Percentiles rank a stretch among this genome's conserved stretches.
Conservation (phyloP, 257 asterid species). For the Nicotiana knightiana region DNA sequence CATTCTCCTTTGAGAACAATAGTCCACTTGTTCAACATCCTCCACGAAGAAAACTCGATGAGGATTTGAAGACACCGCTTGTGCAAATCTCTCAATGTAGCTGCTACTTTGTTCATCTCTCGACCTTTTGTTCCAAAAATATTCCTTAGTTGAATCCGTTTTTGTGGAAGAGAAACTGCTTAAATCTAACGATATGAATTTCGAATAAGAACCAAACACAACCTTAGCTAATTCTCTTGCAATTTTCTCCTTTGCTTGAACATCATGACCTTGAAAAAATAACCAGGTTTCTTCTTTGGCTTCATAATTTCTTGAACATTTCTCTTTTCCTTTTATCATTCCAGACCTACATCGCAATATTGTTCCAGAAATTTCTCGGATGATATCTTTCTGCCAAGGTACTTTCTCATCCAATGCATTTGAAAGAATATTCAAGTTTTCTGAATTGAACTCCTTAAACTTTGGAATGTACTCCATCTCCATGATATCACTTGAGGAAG, state of each 20-base stretch:
- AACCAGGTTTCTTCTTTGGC: conserved; percentile 76
- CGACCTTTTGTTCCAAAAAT: conserved; percentile 36
- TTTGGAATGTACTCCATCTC: conserved; percentile 36
- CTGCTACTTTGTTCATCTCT: conserved; percentile 51
- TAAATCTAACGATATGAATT: conserved; percentile 29
- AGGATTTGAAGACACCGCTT: conserved; percentile 42
- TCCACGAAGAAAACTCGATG: conserved; percentile 64
- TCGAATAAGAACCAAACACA: conserved; percentile 63
- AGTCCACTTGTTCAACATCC: conserved; percentile 52
- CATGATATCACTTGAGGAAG: conserved; percentile 59
- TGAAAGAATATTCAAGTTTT: conserved; percentile 50
- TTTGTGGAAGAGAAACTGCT: conserved; percentile 52
- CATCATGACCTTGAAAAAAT: conserved; percentile 52
- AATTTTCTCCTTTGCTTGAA: conserved; percentile 51
- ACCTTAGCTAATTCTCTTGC: conserved; percentile 61
- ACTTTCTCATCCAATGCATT: conserved; percentile 61
- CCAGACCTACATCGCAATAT: conserved; percentile 73
- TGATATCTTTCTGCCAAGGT: conserved; percentile 51
- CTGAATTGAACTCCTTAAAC: conserved; percentile 48
- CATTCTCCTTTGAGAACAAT: conserved; percentile 32
- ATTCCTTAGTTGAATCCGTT: conserved; percentile 23
- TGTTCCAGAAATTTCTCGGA: conserved; percentile 52
- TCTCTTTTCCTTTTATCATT: conserved; percentile 40
- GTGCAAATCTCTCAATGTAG: conserved; percentile 38
- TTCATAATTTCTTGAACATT: conserved; percentile 1